Base-by-base conservation (phyloP, 352 stramenopile species). In the Phytophthora podocarpi region DNA sequence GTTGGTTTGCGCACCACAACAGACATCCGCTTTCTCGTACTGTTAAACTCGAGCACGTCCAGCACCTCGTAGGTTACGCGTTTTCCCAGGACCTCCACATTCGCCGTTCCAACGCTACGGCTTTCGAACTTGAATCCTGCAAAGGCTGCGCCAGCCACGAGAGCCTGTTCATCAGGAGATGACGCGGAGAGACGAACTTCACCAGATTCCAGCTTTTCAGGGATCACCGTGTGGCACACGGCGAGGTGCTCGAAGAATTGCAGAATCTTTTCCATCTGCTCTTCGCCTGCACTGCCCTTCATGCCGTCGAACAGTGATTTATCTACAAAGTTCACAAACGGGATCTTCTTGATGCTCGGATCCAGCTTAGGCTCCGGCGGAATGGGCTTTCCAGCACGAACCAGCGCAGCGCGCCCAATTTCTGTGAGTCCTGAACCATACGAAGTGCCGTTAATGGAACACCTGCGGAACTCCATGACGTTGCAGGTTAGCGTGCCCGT, bases 401-500 rank as follows among this genome's bases (percentile, higher is more conserved):
- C 55, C 0, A 91, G 63, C 2, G 80, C 83, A 0, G 83, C 85
- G 9, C 80, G 72, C 18, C 82, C 87, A 41, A 95, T 95, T 61
- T 94, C 83, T 5, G 86, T 95, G 21, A 90, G 78, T 5, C 86
- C 85, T 0, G 87, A 93, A 11, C 95, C 95, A 72, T 98, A 98
- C 16, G 86, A 78, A 52, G 90, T 79, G 28, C 90, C 91, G 59
- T 96, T 91, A 45, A 98, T 95, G 27, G 85, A 97, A 66, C 88
- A 98, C 41, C 94, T 91, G 56, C n/a, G n/a, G n/a, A n/a, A n/a
- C n/a, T n/a, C n/a, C n/a, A n/a, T n/a, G n/a, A n/a, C n/a, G n/a
- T n/a, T 98, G 53, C 89, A 89, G 24, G 93, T 98, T 8, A 98
- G 64, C 15, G 93, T 98, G 30, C 93, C 93, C 6, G 92, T 98